phyloP scores from a whole-genome alignment of 352 stramenopile genomes.

The Phytophthora cactorum region DNA sequence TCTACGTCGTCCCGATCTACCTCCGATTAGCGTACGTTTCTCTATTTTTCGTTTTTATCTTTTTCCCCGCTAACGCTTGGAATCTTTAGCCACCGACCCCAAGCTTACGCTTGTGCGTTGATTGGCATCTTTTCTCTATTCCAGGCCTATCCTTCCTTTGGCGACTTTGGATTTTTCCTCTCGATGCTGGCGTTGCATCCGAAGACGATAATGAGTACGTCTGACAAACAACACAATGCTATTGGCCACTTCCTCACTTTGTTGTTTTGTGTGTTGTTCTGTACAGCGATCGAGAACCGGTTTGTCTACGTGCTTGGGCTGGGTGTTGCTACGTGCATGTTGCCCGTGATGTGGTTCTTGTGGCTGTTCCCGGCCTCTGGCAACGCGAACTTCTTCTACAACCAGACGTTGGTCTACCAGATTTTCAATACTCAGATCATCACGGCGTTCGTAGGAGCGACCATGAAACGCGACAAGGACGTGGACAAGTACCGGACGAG shows the following conservation, averaged over 20 bases:
- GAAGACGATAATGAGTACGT: slow-evolving; percentile 79
- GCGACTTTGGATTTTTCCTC: slow-evolving; percentile 84
- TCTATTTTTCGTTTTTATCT: slow-evolving; percentile 1
- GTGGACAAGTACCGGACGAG: slow-evolving; percentile 57
- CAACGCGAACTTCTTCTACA: slow-evolving; percentile 92
- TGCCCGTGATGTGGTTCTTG: slow-evolving; percentile 89
- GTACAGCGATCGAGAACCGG: slow-evolving; percentile 74
- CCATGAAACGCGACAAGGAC: slow-evolving; percentile 88
- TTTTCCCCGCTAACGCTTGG: slow-evolving; percentile 5
- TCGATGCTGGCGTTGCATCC: slow-evolving; percentile 71
- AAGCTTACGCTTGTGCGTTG: slow-evolving; percentile 69
- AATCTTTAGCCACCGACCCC: slow-evolving; percentile 60
- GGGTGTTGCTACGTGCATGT: slow-evolving; percentile 70
- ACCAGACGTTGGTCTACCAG: slow-evolving; percentile 88
- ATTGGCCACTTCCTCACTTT: not conserved
- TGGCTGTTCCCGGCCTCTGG: slow-evolving; percentile 86
- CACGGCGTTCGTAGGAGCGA: slow-evolving; percentile 76
- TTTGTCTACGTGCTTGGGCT: slow-evolving; percentile 79
- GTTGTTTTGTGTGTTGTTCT: slow-evolving; percentile 4
- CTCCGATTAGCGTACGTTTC: slow-evolving; percentile 69
- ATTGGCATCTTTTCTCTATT: slow-evolving; percentile 84
- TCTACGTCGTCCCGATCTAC: slow-evolving; percentile 84
- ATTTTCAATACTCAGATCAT: slow-evolving; percentile 84
- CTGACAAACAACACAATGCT: not conserved
- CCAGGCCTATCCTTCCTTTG: slow-evolving; percentile 79